Evolutionary conservation across 441 rosid species (phyloP), one percentile per base, ranked within the genome.

Genomic region (Bocquillonia castaneifolia): DNA sequence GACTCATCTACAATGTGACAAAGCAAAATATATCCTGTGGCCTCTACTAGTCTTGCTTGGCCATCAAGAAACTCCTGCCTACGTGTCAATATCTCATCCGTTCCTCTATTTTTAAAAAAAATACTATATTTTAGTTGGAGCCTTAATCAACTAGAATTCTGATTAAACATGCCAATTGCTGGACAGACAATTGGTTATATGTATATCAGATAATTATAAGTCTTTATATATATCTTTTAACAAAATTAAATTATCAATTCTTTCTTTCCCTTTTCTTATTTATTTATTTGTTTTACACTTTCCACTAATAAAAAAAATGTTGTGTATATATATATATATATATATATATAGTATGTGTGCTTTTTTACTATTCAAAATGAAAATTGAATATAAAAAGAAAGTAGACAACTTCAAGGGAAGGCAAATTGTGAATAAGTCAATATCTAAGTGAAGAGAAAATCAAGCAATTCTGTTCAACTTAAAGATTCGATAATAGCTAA

Each of bases 391-490:
- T n/a, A n/a, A n/a, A n/a, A n/a, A n/a, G n/a, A n/a, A n/a, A n/a
- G n/a, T n/a, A n/a, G n/a, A n/a, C n/a, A 57, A 61, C 42, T 55
- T 31, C 0, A 13, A 29, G 32, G 55, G 18, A 67, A 56, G 63
- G 45, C 2, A 10, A 18, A 22, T 15, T 37, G 69, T 20, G 51
- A 74, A 69, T 37, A 44, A 69, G 74, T 74, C 78, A 63, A 64
- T 8, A 58, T 63, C 58, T 0, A 51, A 10, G 10, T n/a, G n/a
- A 70, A 64, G 70, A 59, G 74, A 59, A 69, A 74, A 64, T 74
- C 67, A 64, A 64, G 77, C 48, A 3, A 59, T 51, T 74, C 67
- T 29, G 78, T 74, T 74, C 55, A 14, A 22, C 32, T 28, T 40
- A 40, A 65, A 57, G 62, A 69, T 68, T 48, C 73, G 5, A 44